Evolutionary conservation across 768 basidiomycete species (phyloP).

Genomic region (Boletus rubropictus): DNA sequence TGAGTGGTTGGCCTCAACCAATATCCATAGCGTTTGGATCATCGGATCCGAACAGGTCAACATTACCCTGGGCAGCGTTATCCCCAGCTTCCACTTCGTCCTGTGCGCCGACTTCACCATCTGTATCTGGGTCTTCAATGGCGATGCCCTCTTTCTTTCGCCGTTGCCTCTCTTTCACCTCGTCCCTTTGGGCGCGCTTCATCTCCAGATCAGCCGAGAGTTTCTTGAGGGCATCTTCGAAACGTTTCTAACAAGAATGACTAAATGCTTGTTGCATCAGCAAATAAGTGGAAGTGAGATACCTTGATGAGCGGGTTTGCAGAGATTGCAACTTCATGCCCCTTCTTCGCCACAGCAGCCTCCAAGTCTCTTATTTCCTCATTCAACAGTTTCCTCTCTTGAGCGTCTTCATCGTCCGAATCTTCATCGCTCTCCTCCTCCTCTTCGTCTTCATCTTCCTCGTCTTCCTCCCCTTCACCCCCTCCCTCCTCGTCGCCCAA

Average conservation of each 20-base stretch:
- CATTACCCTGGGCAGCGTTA: conserved; percentile 20
- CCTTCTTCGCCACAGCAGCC: conserved; percentile 82
- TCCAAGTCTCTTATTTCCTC: conserved; percentile 90
- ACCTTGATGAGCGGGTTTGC: conserved; percentile 87
- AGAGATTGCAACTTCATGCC: conserved; percentile 73
- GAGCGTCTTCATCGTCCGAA: conserved; percentile 75
- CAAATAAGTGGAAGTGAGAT: neutral
- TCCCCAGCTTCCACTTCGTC: conserved; percentile 32
- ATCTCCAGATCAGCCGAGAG: conserved; percentile 79
- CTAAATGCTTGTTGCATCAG: neutral
- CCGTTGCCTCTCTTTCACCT: conserved; percentile 69
- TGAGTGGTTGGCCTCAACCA: conserved; percentile 13
- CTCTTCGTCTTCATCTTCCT: conserved; percentile 63
- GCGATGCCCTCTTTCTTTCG: conserved; percentile 62
- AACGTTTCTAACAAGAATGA: conserved; percentile 60
- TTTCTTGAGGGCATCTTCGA: conserved; percentile 89
- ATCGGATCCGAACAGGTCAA: conserved; percentile 45
- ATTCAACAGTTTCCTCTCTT: conserved; percentile 72
- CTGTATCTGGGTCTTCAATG: conserved; percentile 35
- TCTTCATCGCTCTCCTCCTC: conserved; percentile 55
- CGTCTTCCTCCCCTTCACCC: conserved; percentile 60
- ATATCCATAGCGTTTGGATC: conserved; percentile 35
- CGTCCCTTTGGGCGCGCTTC: conserved; percentile 75
- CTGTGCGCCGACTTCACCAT: conserved; percentile 34
- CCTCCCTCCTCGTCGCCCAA: conserved; percentile 62